Evolutionary conservation across 352 stramenopile species (phyloP).

Genomic region (Detonula confervacea): DNA sequence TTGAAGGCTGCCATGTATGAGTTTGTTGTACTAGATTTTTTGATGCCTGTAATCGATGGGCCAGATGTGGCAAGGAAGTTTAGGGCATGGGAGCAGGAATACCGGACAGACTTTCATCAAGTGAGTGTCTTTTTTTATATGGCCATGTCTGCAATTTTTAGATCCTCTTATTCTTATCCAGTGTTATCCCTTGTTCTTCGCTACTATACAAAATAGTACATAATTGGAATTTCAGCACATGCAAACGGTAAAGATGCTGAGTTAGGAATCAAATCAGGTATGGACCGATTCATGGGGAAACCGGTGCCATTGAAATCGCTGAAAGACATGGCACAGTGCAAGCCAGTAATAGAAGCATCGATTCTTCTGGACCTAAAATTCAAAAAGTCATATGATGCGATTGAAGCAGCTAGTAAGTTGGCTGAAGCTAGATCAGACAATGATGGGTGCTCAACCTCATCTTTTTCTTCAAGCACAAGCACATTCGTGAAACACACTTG

Average conservation of each 20-base stretch:
- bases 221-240: slow-evolving; percentile 75
- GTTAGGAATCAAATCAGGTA: slow-evolving; percentile 56
- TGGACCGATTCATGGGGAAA: slow-evolving; percentile 71
- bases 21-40: slow-evolving; percentile 75
- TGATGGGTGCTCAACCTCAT: slow-evolving; percentile 2
- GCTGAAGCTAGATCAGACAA: slow-evolving; percentile 14
- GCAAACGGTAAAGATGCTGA: slow-evolving; percentile 59
- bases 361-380: slow-evolving; percentile 18
- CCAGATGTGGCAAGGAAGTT: slow-evolving; percentile 73
- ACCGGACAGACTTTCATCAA: slow-evolving; percentile 58
- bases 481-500: slow-evolving; percentile 18
- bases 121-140: slow-evolving; percentile 14
- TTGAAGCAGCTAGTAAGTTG: slow-evolving; percentile 21
- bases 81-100: slow-evolving; percentile 62
- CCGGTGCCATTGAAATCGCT: slow-evolving; percentile 63
- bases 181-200: no score
- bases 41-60: slow-evolving; percentile 85
- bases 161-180: neutral
- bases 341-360: slow-evolving; percentile 22
- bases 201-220: slow-evolving; percentile 41
- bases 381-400: slow-evolving; percentile 19
- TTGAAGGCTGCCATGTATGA: slow-evolving; percentile 66
- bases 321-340: slow-evolving; percentile 52
- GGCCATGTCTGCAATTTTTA: neutral
- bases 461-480: neutral